Evolutionary conservation across 2,329 filamentous ascomycete genomes (phyloP), one percentile per base, ranked within the genome.

Genomic region (Fusarium sarcochroum): DNA sequence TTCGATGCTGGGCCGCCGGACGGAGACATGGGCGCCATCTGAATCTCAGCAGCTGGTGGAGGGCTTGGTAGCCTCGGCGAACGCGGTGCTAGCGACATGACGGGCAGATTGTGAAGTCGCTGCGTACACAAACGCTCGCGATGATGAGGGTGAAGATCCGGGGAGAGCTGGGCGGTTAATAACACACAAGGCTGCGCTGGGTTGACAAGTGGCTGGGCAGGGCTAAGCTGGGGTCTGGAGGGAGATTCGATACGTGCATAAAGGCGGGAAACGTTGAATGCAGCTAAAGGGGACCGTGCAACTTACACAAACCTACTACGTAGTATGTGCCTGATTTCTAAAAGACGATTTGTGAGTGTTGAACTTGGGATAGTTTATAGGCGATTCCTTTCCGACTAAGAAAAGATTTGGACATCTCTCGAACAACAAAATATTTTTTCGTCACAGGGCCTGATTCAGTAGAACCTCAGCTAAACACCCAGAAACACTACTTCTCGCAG

Each of bases 31-130:
- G 92, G 91, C 9, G 89, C 91, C 67, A 97, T 90, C 82, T 98
- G 95, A 71, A 97, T 96, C 81, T 99, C 96, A 65, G 95, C 93
- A 59, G 97, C 91, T 34, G 96, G 96, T 60, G 96, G 96, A 63
- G 96, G 96, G 80, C 94, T 98, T 62, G 96, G 96, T 51, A 99
- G 89, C 77, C 96, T 92, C 68, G 96, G 95, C 47, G 94, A 98
- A 80, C 89, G 95, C 67, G 93, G 91, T 72, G 87, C 81, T 67
- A 89, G 79, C 69, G 87, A 83, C 86, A 89, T 88, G 69, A 70
- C 80, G 32, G 35, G 51, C 27, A 47, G 46, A 52, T 46, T 52
- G 60, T 50, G 30, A 57, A 44, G 55, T 59, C 40, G 63, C 41
- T 44, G 49, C 42, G 55, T 49, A 49, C 7, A 45, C 7, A 45